Percentiles rank a stretch among this genome's conserved stretches.
Evolutionary conservation across 805 yeast genomes (phyloP).

Genomic region (Komagataella populi): DNA sequence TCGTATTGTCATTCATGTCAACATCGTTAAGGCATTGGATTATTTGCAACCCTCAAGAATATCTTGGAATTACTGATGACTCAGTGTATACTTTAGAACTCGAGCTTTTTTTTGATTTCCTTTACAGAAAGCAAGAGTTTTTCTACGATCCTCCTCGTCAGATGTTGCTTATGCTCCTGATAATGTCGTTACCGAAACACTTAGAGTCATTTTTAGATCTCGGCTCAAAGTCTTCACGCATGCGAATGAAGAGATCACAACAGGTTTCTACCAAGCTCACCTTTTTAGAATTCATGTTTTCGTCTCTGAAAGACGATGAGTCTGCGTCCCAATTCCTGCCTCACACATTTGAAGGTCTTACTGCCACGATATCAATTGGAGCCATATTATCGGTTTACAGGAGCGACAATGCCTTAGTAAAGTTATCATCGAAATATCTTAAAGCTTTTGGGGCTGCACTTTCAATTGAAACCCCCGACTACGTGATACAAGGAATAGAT

Average conservation of each 20-base stretch:
- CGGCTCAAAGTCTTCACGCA: background rate
- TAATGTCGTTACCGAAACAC: conserved; percentile 6
- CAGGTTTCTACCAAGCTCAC: background rate
- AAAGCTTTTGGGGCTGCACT: background rate
- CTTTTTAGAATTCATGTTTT: background rate
- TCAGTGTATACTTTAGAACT: conserved; percentile 9
- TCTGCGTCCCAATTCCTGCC: background rate
- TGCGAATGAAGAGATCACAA: background rate
- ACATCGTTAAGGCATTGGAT: conserved; percentile 36
- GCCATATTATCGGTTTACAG: background rate
- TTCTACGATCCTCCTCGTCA: background rate
- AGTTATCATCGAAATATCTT: conserved; percentile 1
- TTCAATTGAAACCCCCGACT: background rate
- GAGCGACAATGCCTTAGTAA: background rate
- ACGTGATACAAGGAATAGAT: background rate
- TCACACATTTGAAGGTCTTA: background rate
- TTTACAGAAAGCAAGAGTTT: conserved; percentile 8
- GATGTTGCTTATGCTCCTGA: conserved; percentile 17
- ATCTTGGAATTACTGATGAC: conserved; percentile 11
- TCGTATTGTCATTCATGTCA: conserved; percentile 30
- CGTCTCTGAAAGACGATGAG: background rate
- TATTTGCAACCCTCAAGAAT: conserved; percentile 32
- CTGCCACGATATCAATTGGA: background rate
- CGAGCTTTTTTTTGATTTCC: conserved; percentile 22
- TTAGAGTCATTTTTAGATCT: background rate